Conservation (phyloP, 2,329 filamentous ascomycete species). For the Sordariomycetes sp. region DNA sequence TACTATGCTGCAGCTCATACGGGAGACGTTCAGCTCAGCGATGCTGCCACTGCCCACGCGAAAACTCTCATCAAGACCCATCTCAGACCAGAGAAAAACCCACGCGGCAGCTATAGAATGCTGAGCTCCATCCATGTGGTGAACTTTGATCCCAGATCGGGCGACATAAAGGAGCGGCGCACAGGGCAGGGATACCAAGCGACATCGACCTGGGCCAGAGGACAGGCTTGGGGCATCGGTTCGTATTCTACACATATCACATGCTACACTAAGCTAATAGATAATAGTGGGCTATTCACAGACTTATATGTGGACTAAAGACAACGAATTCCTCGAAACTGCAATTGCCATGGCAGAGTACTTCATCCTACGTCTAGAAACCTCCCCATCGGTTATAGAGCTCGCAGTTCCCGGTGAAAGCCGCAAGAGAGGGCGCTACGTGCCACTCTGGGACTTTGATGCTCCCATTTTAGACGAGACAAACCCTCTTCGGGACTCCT, state of each 20-base stretch:
- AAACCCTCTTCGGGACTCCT: constrained; percentile 22
- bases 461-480: constrained; percentile 25
- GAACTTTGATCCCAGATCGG: constrained; percentile 35
- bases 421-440: constrained; percentile 9
- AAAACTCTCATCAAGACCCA: constrained; percentile 27
- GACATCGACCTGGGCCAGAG: constrained; percentile 39
- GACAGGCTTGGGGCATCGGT: constrained; percentile 43
- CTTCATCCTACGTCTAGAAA: constrained; percentile 30
- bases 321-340: constrained; percentile 30
- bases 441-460: constrained; percentile 34
- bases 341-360: constrained; percentile 38
- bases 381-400: constrained; percentile 16
- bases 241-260: too few relatives aligned
- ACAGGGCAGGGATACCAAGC: constrained; percentile 39
- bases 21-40: constrained; percentile 13
- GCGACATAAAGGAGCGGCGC: constrained; percentile 30
- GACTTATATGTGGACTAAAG: constrained; percentile 37
- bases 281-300: constrained; percentile 41
- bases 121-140: constrained; percentile 36
- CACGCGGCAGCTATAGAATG: constrained; percentile 7
- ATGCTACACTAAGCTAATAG: too few relatives aligned
- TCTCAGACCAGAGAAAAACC: constrained; percentile 23
- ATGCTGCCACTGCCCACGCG: constrained; percentile 27
- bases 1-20: constrained; percentile 24
- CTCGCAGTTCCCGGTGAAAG: neutral